These are phyloP conservation scores for Trichoderma breve DNA, from an alignment of 2,329 filamentous ascomycete species.

Conservation along the genomic window DNA sequence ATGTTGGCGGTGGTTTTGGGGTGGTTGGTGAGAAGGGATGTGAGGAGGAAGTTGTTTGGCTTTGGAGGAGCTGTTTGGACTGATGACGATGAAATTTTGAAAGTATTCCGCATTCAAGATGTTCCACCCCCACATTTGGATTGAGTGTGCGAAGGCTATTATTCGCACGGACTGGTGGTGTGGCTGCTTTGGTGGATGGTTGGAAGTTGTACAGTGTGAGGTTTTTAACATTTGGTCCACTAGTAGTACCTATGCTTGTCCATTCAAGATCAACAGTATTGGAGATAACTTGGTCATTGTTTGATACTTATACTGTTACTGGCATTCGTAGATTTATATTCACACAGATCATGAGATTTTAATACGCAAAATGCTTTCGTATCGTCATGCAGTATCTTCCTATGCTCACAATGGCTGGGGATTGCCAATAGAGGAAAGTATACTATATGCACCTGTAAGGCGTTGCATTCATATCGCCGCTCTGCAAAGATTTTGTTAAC, in stretches of 20 bases:
- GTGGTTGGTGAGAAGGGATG: neutral
- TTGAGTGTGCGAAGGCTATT: neutral
- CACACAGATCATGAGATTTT: neutral
- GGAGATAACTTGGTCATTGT: neutral
- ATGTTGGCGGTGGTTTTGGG: slow-evolving; percentile 26
- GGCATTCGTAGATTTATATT: neutral
- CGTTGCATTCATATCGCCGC: neutral
- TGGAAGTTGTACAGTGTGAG: neutral
- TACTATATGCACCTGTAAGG: neutral
- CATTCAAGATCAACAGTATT: neutral
- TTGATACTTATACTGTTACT: neutral
- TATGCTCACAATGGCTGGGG: neutral
- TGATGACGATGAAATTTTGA: slow-evolving; percentile 23
- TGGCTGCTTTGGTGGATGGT: neutral
- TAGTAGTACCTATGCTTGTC: neutral
- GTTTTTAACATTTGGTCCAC: neutral
- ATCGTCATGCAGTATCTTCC: neutral
- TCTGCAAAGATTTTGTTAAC: neutral
- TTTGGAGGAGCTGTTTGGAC: neutral
- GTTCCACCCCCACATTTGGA: slow-evolving; percentile 6
- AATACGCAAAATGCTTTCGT: neutral
- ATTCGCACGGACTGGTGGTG: neutral
- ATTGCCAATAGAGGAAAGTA: neutral
- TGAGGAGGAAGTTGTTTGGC: neutral
- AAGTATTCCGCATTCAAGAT: slow-evolving; percentile 1